Evolutionary conservation across 495 filamentous ascomycete species (phyloP).

Genomic region (Penicillium silybi): DNA sequence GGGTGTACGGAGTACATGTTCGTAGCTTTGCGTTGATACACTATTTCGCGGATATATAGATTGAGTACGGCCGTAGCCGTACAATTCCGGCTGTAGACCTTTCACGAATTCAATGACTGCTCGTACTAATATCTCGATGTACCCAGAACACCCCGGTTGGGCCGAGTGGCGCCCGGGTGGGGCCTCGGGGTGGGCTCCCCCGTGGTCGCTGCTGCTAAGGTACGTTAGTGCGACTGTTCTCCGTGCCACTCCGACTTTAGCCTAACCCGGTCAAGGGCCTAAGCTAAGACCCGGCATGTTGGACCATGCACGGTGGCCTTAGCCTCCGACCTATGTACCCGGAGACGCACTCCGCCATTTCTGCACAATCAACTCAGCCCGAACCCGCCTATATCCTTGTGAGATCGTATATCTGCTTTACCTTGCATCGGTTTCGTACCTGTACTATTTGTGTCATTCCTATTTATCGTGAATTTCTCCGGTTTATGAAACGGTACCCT

Average conservation of each 20-base stretch:
- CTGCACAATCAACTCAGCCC: constrained; percentile 16
- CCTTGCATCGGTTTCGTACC: background rate
- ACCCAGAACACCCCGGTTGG: constrained; percentile 15
- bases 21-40: too few relatives aligned
- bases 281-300: constrained; percentile 21
- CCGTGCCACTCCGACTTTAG: constrained; percentile 28
- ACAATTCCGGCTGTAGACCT: too few relatives aligned
- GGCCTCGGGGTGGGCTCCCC: constrained; percentile 20
- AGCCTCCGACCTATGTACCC: background rate
- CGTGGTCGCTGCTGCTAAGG: constrained; percentile 23
- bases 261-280: constrained; percentile 20
- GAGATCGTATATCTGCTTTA: constrained; percentile 15
- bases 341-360: constrained; percentile 1
- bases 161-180: constrained; percentile 24
- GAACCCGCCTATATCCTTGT: constrained; percentile 17
- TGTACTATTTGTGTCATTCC: too few relatives aligned
- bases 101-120: too few relatives aligned
- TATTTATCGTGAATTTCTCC: too few relatives aligned
- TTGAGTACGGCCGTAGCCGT: too few relatives aligned
- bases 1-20: too few relatives aligned
- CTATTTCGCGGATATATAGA: too few relatives aligned
- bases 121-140: too few relatives aligned
- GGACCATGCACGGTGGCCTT: constrained; percentile 20
- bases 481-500: too few relatives aligned
- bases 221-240: constrained; percentile 27